These are phyloP conservation scores for Phytopythium boreale DNA, from an alignment of 352 stramenopile species.

Conservation along the genomic window DNA sequence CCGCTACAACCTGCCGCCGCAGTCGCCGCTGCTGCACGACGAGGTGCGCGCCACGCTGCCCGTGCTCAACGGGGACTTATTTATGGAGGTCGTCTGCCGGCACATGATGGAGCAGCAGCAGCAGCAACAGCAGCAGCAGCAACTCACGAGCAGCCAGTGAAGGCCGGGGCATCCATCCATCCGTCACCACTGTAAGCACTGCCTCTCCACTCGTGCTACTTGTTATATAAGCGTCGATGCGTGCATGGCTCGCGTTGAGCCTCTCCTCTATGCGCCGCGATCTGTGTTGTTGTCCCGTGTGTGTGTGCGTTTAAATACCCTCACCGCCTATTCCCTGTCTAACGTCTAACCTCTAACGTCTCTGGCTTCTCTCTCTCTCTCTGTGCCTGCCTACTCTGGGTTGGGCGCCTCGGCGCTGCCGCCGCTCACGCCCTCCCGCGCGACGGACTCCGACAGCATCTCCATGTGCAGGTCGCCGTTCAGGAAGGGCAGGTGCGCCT, in stretches of 20 bases:
- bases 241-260: not conserved
- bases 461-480: conserved; percentile 49
- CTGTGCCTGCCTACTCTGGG: not conserved
- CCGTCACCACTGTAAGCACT: too few relatives aligned
- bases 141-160: not conserved
- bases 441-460: conserved; percentile 23
- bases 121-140: not conserved
- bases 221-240: not conserved
- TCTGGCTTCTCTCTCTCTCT: not conserved
- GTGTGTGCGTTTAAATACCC: not conserved
- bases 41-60: conserved; percentile 44
- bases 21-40: conserved; percentile 35
- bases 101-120: conserved; percentile 29
- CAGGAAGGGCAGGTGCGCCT: conserved; percentile 33
- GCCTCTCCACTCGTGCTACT: too few relatives aligned
- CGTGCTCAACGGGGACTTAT: conserved; percentile 59
- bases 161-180: too few relatives aligned
- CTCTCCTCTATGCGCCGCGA: too few relatives aligned
- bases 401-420: not conserved
- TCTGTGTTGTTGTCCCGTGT: too few relatives aligned
- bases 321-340: not conserved
- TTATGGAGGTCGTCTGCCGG: conserved; percentile 53
- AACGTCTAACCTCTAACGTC: not conserved
- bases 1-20: conserved; percentile 49
- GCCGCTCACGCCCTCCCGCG: not conserved